Base-by-base conservation (phyloP, 2,329 filamentous ascomycete species). In the Decorospora gaudefroyi region DNA sequence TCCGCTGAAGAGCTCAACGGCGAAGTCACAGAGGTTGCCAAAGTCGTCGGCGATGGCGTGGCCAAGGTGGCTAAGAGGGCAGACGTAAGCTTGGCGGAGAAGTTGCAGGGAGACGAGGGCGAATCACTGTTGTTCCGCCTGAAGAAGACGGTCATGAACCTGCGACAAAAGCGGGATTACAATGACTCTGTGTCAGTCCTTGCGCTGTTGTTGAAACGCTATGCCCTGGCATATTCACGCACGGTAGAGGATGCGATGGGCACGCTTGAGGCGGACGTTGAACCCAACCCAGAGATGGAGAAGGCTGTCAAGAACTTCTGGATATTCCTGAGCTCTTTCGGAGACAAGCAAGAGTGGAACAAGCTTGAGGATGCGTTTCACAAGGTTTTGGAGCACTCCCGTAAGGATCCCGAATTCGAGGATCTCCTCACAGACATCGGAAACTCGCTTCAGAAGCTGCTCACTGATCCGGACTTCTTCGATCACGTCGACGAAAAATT, bases 401-500 rank as follows among this genome's bases (percentile, higher is more conserved):
- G 86, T 46, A 84, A 83, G 22, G 89, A 96, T 57, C 87, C 88
- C 0, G 84, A 93, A 39, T 93, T 96, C 47, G 90, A 96, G 59
- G 76, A 83, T 10, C 73, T 96, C 17, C 81, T 95, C 64, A 78
- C 78, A 15, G 83, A 95, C 31, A 74, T 91, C 19, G 87, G 86
- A 8, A 82, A 84, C 41, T 82, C 87, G 3, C 70, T 96, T 4
- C 86, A 95, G 62, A 85, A 86, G 51, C 84, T 96, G 67, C 74
- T 97, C 28, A 93, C 84, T 0, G 87, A 96, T 50, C 91, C 92
- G 0, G 80, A 85, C 3, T 96, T 96, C 70, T 88, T 95, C 60
- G 87, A 91, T 32, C 78, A 88, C 26, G 83, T 84, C 0, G 82
- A 87, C 4, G 80, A 85, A 49, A 82, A 87, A 49, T 77, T 85